Base-by-base conservation (phyloP, 345 rosid species). In the Tarenaya hassleriana region DNA sequence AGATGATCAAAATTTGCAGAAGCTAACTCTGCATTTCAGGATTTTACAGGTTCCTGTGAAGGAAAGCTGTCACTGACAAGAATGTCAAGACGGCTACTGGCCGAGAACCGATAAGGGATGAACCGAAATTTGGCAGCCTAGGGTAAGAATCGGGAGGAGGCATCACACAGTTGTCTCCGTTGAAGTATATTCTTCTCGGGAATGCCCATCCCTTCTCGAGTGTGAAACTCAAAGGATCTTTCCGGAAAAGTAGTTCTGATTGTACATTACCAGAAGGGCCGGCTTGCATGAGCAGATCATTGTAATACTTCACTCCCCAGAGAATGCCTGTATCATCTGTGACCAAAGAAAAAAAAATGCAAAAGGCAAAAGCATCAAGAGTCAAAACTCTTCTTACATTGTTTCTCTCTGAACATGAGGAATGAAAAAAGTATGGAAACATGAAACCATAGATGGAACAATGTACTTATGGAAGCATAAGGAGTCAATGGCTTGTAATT, bases 201-300 rank as follows among this genome's bases (percentile, higher is more conserved):
- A 83, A 80, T 24, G 79, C 83, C 95, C 95, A 85, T 34, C 95
- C 90, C 54, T 76, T 78, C 32, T 77, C 83, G 18, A 82, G 66
- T 39, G 88, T 80, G 68, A 80, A 81, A 20, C 70, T 66, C 24
- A 68, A 54, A 33, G 50, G 35, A 34, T 81, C 95, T 67, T 86
- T 86, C 27, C 53, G 74, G 62, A 83, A 72, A 11, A 86, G 74
- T 21, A 86, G 32, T 70, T 81, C 86, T 0, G 88, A 72, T 53
- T 81, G 91, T 43, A 75, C 82, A 64, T 78, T 73, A 27, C 84
- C 92, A 9, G 37, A 15, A 7, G 73, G 75, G 4, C 84, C 84
- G 33, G 86, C 84, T 72, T 75, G 75, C 72, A 71, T 77, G 19
- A 86, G 80, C 11, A 78, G 33, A 60, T 81, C 88, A 50, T 86